phyloP scores from a whole-genome alignment of 2,329 filamentous ascomycete species.

The Fusarium nanum region DNA sequence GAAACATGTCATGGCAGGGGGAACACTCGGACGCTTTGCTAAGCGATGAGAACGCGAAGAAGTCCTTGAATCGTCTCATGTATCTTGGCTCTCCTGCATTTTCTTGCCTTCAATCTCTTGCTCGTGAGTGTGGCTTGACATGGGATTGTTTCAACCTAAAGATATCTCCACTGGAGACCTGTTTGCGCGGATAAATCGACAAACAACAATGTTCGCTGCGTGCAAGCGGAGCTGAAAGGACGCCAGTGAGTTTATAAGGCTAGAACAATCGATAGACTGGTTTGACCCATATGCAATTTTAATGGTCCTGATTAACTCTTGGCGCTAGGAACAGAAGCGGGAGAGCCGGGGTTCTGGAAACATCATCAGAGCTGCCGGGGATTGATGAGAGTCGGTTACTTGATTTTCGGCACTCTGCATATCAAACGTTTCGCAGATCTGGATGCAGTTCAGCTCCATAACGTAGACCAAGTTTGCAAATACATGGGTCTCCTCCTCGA shows the following conservation, averaged over 20 bases:
- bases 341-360: background rate
- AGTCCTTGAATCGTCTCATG: background rate
- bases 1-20: background rate
- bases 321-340: conserved; percentile 1
- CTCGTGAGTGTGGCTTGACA: conserved; percentile 11
- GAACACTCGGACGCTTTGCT: background rate
- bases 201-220: background rate
- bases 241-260: background rate
- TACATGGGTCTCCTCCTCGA: no score
- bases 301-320: background rate
- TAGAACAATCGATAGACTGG: conserved; percentile 17
- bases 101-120: background rate
- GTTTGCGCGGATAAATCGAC: background rate
- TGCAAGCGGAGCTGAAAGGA: background rate
- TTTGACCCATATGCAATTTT: conserved; percentile 27
- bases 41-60: background rate
- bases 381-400: background rate
- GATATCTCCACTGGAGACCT: background rate
- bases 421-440: conserved; percentile 3
- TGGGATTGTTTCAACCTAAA: conserved; percentile 10
- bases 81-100: background rate
- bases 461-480: background rate
- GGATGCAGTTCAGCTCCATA: conserved; percentile 55
- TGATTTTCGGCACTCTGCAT: background rate
- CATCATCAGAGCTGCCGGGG: background rate